Evolutionary conservation across 1,284 basidiomycete genomes (phyloP).

Genomic region (Meira nashicola): DNA sequence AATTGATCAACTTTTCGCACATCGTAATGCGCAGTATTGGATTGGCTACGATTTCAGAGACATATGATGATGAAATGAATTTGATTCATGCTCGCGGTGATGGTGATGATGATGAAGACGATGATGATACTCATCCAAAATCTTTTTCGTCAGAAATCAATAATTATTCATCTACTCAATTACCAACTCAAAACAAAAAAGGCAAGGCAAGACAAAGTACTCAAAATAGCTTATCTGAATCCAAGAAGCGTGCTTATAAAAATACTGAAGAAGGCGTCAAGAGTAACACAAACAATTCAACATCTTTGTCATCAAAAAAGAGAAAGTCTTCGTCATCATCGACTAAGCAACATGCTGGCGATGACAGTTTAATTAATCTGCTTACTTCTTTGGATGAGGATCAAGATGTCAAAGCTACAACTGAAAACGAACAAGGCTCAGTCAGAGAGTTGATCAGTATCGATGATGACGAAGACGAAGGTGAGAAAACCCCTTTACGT

Average conservation of each 20-base stretch:
- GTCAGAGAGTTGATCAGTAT: not conserved
- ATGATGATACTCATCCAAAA: constrained; percentile 53
- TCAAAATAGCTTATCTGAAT: not conserved
- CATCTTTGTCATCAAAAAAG: constrained; percentile 7
- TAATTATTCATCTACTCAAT: not conserved
- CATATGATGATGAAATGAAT: constrained; percentile 12
- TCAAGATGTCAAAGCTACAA: not conserved
- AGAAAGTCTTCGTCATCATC: not conserved
- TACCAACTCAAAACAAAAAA: not conserved
- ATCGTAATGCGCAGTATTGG: constrained; percentile 20
- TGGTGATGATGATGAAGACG: constrained; percentile 16
- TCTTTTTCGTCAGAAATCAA: not conserved
- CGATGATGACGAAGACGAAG: not conserved
- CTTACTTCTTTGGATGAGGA: too few species aligned
- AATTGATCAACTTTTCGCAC: constrained; percentile 59
- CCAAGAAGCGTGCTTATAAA: not conserved
- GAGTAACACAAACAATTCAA: constrained; percentile 7
- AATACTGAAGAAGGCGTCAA: not conserved
- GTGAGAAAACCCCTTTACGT: constrained; percentile 58
- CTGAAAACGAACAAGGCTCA: not conserved
- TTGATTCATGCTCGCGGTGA: constrained; percentile 11
- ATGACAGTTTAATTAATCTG: too few species aligned
- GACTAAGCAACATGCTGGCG: not conserved
- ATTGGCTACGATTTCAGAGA: not conserved
- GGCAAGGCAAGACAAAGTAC: not conserved